Evolutionary conservation across 768 basidiomycete species (phyloP).

Genomic region (Chalciporus chontae): DNA sequence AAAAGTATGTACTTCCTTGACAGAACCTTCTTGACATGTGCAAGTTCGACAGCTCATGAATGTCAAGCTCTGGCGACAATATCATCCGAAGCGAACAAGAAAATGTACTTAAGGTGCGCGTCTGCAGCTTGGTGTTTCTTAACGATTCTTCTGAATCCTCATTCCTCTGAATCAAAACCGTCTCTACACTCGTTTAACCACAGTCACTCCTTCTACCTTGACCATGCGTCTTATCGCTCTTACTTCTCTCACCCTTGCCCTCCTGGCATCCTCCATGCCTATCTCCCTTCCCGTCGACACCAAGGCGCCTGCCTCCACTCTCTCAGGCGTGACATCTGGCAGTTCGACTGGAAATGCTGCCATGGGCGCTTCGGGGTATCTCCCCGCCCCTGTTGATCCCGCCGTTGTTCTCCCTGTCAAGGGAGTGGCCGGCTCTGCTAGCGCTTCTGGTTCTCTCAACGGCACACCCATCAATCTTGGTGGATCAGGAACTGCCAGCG

Average conservation of each 20-base stretch:
- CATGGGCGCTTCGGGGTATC: too few relatives aligned
- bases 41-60: neutral
- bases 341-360: too few relatives aligned
- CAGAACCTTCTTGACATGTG: neutral
- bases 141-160: neutral
- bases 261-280: conserved; percentile 8
- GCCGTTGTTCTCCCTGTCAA: too few relatives aligned
- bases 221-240: conserved; percentile 12
- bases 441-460: too few relatives aligned
- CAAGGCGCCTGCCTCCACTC: neutral
- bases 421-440: too few relatives aligned
- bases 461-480: too few relatives aligned
- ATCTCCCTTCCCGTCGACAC: neutral
- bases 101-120: neutral
- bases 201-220: neutral
- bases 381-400: too few relatives aligned
- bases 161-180: neutral
- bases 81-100: neutral
- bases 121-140: neutral
- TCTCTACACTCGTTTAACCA: conserved; percentile 7
- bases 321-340: neutral
- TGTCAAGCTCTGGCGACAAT: neutral
- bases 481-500: too few relatives aligned
- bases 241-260: conserved; percentile 7
- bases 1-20: too few relatives aligned